Evolutionary conservation across 2,329 filamentous ascomycete species (phyloP).

Genomic region (Epichloe uncinata): DNA sequence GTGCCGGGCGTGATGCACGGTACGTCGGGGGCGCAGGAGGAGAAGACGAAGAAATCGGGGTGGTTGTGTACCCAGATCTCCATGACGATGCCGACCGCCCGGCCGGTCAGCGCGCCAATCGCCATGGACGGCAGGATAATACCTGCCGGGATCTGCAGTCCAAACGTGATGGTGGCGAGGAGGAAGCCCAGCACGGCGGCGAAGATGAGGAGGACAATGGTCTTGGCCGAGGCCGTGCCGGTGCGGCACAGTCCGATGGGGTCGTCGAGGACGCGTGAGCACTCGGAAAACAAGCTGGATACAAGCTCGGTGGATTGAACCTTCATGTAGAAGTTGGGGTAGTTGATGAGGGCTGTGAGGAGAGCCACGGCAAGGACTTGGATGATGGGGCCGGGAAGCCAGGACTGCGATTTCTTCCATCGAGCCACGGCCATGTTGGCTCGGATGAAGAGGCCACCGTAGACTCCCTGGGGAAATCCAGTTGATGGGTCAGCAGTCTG

Average conservation of each 20-base stretch:
- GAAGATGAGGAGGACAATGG: slow-evolving; percentile 69
- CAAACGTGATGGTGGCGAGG: slow-evolving; percentile 79
- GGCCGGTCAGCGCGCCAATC: slow-evolving; percentile 80
- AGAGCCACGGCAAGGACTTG: slow-evolving; percentile 73
- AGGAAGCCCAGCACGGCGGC: slow-evolving; percentile 76
- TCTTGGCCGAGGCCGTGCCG: slow-evolving; percentile 66
- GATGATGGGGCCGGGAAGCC: slow-evolving; percentile 57
- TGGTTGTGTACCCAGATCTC: slow-evolving; percentile 75
- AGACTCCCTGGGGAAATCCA: slow-evolving; percentile 80
- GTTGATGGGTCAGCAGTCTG: not conserved
- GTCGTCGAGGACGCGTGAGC: slow-evolving; percentile 68
- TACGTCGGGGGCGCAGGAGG: slow-evolving; percentile 69
- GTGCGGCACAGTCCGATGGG: slow-evolving; percentile 83
- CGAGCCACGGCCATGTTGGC: slow-evolving; percentile 76
- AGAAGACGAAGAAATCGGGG: slow-evolving; percentile 62
- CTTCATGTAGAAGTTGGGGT: slow-evolving; percentile 92
- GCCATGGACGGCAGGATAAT: slow-evolving; percentile 95
- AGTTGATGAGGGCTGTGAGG: slow-evolving; percentile 81
- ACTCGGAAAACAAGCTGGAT: slow-evolving; percentile 84
- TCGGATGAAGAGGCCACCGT: slow-evolving; percentile 89
- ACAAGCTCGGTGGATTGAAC: slow-evolving; percentile 86
- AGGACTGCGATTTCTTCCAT: slow-evolving; percentile 57
- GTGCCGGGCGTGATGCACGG: slow-evolving; percentile 87
- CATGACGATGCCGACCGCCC: slow-evolving; percentile 78
- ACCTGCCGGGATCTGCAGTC: slow-evolving; percentile 84